phyloP scores from a whole-genome alignment of 2,329 filamentous ascomycete genomes.

The Drechmeria coniospora region DNA sequence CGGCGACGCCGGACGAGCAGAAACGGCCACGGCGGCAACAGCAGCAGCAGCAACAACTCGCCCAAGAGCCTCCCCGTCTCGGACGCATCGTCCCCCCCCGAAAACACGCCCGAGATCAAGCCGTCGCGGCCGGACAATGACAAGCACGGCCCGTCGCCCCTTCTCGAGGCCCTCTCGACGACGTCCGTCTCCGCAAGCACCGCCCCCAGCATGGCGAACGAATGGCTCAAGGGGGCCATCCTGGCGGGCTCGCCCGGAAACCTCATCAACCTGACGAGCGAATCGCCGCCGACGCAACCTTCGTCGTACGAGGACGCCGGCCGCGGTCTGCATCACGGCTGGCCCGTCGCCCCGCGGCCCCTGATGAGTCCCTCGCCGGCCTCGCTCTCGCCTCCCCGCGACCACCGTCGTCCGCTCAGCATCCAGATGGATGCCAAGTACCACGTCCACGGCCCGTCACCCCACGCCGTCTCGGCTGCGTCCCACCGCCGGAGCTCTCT shows the following conservation, averaged over 20 bases:
- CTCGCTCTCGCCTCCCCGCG: constrained; percentile 23
- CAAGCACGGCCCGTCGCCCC: constrained; percentile 26
- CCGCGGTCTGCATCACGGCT: constrained; percentile 25
- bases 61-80: constrained; percentile 22
- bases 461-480: constrained; percentile 16
- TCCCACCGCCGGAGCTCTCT: constrained; percentile 30
- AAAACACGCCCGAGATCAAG: constrained; percentile 30
- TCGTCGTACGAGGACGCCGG: constrained; percentile 35
- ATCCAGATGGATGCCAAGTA: constrained; percentile 36
- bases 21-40: constrained; percentile 8
- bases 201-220: constrained; percentile 29
- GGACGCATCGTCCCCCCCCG: constrained; percentile 27
- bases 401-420: constrained; percentile 32
- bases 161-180: constrained; percentile 31
- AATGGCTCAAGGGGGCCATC: constrained; percentile 25
- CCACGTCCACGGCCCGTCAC: constrained; percentile 23
- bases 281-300: constrained; percentile 36
- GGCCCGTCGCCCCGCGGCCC: constrained; percentile 30
- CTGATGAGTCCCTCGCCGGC: constrained; percentile 28
- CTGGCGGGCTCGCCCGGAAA: constrained; percentile 37
- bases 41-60: constrained; percentile 16
- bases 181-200: constrained; percentile 33
- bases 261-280: constrained; percentile 33
- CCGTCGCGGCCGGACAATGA: constrained; percentile 27
- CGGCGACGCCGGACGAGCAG: too few relatives aligned